These are phyloP conservation scores for Leonotis leonurus DNA, from an alignment of 257 asterid genomes.

Conservation along the genomic window DNA sequence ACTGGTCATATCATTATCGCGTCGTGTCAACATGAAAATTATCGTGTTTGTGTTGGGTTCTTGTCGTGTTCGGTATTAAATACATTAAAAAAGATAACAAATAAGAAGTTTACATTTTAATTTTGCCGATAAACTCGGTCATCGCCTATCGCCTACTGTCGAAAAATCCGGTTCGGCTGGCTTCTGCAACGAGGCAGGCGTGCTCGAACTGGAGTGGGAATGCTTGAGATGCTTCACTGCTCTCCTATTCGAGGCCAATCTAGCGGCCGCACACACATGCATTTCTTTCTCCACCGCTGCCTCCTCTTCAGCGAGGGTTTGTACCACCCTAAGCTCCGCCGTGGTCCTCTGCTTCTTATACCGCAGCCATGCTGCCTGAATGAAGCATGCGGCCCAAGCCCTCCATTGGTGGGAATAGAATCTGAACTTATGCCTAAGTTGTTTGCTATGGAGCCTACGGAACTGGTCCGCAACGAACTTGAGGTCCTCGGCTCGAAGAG, in stretches of 20 bases:
- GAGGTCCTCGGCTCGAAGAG: constrained; percentile 43
- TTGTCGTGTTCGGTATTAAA: too few species aligned
- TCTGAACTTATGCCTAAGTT: constrained; percentile 57
- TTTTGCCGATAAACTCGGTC: too few species aligned
- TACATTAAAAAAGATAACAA: too few species aligned
- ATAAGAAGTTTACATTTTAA: constrained; percentile 18
- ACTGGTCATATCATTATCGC: too few species aligned
- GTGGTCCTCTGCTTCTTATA: constrained; percentile 43
- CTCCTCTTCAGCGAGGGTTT: constrained; percentile 21
- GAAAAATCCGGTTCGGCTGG: constrained; percentile 94
- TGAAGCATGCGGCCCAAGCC: constrained; percentile 65
- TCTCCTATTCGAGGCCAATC: constrained; percentile 55
- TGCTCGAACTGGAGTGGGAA: constrained; percentile 38
- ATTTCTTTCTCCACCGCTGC: constrained; percentile 14
- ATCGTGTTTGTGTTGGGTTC: too few species aligned
- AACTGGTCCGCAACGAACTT: constrained; percentile 58
- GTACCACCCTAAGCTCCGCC: constrained; percentile 47
- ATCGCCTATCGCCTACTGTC: constrained; percentile 49
- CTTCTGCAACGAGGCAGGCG: constrained; percentile 54
- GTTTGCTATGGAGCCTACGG: constrained; percentile 58
- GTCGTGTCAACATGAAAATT: too few species aligned
- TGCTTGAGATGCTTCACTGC: constrained; percentile 41
- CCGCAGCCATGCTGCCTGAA: constrained; percentile 92
- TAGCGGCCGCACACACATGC: constrained; percentile 34
- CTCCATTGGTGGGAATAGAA: constrained; percentile 69